Evolutionary conservation across 2,329 filamentous ascomycete genomes (phyloP).

Genomic region (Elsinoe ampelina): DNA sequence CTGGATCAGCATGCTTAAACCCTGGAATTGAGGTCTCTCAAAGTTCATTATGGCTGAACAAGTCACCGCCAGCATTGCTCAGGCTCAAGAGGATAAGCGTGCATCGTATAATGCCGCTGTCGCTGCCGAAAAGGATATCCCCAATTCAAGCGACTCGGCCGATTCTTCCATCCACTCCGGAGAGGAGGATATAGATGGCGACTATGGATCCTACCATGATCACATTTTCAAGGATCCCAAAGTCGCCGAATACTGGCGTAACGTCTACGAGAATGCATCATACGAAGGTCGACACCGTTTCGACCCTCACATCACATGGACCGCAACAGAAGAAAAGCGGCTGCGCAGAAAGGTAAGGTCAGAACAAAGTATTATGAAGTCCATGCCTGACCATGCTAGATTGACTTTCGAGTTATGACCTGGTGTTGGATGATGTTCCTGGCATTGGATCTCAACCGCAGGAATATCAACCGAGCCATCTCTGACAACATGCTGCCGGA

Average conservation of each 20-base stretch:
- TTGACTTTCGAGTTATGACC: constrained; percentile 18
- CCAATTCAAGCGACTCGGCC: neutral
- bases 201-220: constrained; percentile 6
- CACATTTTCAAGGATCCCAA: constrained; percentile 41
- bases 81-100: neutral
- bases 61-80: neutral
- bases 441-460: constrained; percentile 32
- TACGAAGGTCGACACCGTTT: constrained; percentile 42
- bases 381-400: constrained; percentile 19
- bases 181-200: constrained; percentile 4
- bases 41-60: neutral
- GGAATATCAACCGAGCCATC: constrained; percentile 46
- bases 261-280: constrained; percentile 39
- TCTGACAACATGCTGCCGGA: constrained; percentile 9
- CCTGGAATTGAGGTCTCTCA: neutral
- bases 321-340: constrained; percentile 19
- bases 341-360: neutral
- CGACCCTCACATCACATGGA: constrained; percentile 30
- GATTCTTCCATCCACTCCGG: constrained; percentile 4
- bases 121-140: neutral
- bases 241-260: constrained; percentile 45
- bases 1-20: neutral
- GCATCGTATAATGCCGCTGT: neutral
- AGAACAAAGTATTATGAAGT: neutral
- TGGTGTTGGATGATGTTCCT: constrained; percentile 21